Conservation (phyloP, 495 filamentous ascomycete species). For the Xylaria sp. region DNA sequence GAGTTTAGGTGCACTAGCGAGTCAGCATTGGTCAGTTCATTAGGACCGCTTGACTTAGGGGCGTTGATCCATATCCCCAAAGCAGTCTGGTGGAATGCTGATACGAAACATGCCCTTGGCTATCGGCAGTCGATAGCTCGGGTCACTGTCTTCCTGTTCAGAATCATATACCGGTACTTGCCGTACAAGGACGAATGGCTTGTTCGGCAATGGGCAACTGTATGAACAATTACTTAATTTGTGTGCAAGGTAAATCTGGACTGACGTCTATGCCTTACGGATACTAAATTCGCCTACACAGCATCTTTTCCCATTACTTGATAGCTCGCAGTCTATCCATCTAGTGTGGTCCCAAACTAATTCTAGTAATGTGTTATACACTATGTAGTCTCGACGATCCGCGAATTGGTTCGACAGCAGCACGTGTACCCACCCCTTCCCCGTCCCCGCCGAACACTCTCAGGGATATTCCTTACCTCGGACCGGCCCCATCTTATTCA, state of each 20-base stretch:
- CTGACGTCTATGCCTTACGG: not conserved
- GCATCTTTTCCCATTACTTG: not conserved
- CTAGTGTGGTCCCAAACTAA: not conserved
- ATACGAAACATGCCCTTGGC: not conserved
- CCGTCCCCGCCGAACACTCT: not conserved
- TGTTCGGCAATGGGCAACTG: not conserved
- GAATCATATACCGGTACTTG: conserved; percentile 4
- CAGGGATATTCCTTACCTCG: conserved; percentile 9
- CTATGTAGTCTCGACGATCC: not conserved
- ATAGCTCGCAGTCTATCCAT: not conserved
- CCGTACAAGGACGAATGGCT: not conserved
- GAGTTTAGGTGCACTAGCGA: conserved; percentile 10
- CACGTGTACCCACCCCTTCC: not conserved
- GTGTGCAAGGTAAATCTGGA: not conserved
- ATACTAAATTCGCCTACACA: not conserved
- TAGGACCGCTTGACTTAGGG: not conserved
- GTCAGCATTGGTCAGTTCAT: conserved; percentile 18
- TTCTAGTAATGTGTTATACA: not conserved
- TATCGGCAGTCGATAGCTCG: not conserved
- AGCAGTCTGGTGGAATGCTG: not conserved
- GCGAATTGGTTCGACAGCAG: not conserved
- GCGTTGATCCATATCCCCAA: not conserved
- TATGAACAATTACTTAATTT: not conserved
- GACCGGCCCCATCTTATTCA: conserved; percentile 10
- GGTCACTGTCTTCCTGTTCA: not conserved